phyloP scores from a whole-genome alignment of 305 asterid genomes.

The Solanum hybrid region DNA sequence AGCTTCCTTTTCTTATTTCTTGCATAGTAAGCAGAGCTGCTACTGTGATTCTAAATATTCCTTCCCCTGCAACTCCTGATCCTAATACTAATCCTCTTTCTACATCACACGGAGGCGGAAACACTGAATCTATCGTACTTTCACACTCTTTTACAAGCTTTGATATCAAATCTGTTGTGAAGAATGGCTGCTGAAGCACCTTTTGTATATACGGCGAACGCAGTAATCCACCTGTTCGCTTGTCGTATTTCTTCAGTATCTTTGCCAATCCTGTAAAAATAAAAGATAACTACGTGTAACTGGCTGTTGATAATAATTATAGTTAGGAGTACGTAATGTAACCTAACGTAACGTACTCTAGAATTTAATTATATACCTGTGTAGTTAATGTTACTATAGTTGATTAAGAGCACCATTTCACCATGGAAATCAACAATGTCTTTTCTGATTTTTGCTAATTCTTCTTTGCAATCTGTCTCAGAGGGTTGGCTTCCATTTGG shows the following conservation, averaged over 20 bases:
- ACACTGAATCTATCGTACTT: constrained; percentile 50
- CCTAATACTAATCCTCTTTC: neutral
- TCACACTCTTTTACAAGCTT: constrained; percentile 87
- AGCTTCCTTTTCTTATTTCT: constrained; percentile 86
- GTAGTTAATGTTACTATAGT: constrained; percentile 81
- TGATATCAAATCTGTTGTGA: constrained; percentile 73
- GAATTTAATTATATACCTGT: constrained; percentile 43
- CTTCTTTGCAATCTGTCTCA: constrained; percentile 41
- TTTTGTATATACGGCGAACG: constrained; percentile 69
- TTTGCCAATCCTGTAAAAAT: constrained; percentile 54
- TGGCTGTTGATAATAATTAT: neutral
- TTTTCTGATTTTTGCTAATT: constrained; percentile 57
- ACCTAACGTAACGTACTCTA: neutral
- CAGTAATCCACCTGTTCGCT: constrained; percentile 76
- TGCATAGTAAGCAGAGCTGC: constrained; percentile 81
- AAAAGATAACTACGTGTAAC: neutral
- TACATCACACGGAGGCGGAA: constrained; percentile 36
- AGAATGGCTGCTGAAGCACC: constrained; percentile 70
- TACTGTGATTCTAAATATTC: constrained; percentile 78
- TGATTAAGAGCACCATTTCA: constrained; percentile 85
- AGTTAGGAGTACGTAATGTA: neutral
- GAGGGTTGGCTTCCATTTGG: constrained; percentile 37
- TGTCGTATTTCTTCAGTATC: constrained; percentile 82
- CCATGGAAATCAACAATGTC: constrained; percentile 91
- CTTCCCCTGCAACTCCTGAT: constrained; percentile 43